These are phyloP conservation scores for Tolypocladium paradoxum DNA, from an alignment of 2,329 filamentous ascomycete genomes.

Conservation along the genomic window DNA sequence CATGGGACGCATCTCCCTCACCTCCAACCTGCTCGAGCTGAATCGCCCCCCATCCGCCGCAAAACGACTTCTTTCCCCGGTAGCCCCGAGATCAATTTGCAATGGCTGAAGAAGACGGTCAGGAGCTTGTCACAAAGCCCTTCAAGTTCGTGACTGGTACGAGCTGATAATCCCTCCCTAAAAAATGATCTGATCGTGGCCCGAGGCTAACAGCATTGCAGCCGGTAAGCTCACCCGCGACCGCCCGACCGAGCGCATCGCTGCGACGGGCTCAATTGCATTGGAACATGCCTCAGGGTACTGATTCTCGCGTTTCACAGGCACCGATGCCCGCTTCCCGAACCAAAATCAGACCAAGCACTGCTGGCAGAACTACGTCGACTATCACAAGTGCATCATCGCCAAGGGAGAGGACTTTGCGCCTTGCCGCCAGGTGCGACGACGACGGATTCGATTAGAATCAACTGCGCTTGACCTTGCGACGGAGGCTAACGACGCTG, in stretches of 20 bases:
- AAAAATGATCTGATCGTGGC: conserved; percentile 24
- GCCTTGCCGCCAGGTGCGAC: conserved; percentile 82
- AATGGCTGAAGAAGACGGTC: conserved; percentile 80
- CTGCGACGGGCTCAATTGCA: conserved; percentile 17
- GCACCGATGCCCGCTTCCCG: conserved; percentile 98
- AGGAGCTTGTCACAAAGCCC: conserved; percentile 83
- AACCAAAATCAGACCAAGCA: conserved; percentile 99
- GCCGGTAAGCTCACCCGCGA: conserved; percentile 29
- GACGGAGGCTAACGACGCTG: conserved; percentile 9
- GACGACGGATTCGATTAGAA: background rate
- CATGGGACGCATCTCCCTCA: conserved; percentile 20
- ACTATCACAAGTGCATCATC: conserved; percentile 99
- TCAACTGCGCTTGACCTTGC: background rate
- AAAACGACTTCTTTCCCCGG: conserved; percentile 9
- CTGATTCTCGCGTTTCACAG: conserved; percentile 32
- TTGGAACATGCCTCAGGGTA: background rate
- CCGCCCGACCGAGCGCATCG: conserved; percentile 6
- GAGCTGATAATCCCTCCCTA: conserved; percentile 32
- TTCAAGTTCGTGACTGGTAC: conserved; percentile 99
- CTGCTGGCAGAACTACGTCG: conserved; percentile 99
- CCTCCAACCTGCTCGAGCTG: conserved; percentile 1
- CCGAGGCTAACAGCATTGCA: conserved; percentile 32
- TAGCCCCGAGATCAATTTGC: conserved; percentile 32
- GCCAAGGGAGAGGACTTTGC: conserved; percentile 98
- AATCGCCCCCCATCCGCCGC: conserved; percentile 14